phyloP scores from a whole-genome alignment of 2,329 filamentous ascomycete species.

The Pyrenochaeta sp. region DNA sequence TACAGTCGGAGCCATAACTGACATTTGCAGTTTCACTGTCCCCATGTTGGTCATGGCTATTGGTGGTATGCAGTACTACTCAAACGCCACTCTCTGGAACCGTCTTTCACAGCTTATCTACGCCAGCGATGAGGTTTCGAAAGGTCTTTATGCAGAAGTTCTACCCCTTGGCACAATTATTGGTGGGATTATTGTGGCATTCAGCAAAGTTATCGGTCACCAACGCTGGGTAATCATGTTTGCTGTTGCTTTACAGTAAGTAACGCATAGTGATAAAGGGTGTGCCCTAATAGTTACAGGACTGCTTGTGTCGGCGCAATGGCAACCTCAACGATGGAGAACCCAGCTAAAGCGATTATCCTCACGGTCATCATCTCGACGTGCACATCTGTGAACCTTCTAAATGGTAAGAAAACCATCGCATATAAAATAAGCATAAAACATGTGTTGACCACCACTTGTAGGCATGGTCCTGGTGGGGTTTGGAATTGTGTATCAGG shows the following conservation, averaged over 20 bases:
- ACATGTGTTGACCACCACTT: too few species aligned
- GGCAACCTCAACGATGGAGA: constrained; percentile 35
- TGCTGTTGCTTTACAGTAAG: constrained; percentile 33
- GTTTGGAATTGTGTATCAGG: constrained; percentile 40
- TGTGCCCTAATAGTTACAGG: background rate
- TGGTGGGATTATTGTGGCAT: constrained; percentile 38
- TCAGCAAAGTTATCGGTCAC: constrained; percentile 38
- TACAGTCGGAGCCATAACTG: constrained; percentile 6
- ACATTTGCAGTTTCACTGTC: constrained; percentile 24
- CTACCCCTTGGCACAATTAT: constrained; percentile 37
- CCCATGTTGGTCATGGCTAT: constrained; percentile 44
- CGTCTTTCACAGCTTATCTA: constrained; percentile 40
- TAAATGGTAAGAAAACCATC: constrained; percentile 23
- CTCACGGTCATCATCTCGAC: constrained; percentile 39
- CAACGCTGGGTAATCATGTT: constrained; percentile 38
- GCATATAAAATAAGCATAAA: too few species aligned
- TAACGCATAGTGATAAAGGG: background rate
- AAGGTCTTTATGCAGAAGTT: constrained; percentile 37
- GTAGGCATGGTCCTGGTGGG: constrained; percentile 36
- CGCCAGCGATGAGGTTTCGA: constrained; percentile 37
- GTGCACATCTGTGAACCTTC: constrained; percentile 36
- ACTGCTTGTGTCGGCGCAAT: constrained; percentile 39
- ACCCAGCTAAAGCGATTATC: constrained; percentile 34
- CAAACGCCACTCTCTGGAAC: constrained; percentile 39
- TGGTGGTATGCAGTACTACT: constrained; percentile 42